Evolutionary conservation across 352 stramenopile species (phyloP).

Genomic region (Pythium folliculosum): DNA sequence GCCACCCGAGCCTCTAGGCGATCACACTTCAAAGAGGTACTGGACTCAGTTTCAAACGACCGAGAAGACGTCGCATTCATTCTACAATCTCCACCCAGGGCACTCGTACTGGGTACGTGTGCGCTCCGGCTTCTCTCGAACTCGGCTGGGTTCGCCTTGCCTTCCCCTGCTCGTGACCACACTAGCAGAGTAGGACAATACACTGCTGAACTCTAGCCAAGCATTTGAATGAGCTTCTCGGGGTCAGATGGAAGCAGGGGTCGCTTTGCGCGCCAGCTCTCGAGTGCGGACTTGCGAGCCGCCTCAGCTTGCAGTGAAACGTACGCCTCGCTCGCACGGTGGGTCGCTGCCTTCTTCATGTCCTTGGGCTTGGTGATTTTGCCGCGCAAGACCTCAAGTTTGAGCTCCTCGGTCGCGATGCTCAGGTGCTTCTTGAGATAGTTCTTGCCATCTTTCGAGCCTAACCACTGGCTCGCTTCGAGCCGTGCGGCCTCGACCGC

Average conservation of each 20-base stretch:
- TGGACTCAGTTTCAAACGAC: slow-evolving; percentile 31
- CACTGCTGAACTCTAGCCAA: background rate
- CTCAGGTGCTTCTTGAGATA: slow-evolving; percentile 60
- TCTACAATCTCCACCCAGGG: slow-evolving; percentile 30
- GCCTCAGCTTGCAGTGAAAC: slow-evolving; percentile 37
- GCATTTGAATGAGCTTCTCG: slow-evolving; percentile 4
- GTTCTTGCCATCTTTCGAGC: slow-evolving; percentile 62
- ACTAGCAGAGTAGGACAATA: background rate
- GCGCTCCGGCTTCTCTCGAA: slow-evolving; percentile 29
- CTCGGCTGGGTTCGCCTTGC: slow-evolving; percentile 28
- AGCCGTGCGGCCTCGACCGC: slow-evolving; percentile 23
- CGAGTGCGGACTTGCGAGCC: slow-evolving; percentile 37
- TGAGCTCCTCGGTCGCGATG: slow-evolving; percentile 48
- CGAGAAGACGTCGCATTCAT: slow-evolving; percentile 31
- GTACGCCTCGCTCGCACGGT: slow-evolving; percentile 45
- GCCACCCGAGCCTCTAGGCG: background rate
- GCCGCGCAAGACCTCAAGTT: slow-evolving; percentile 46
- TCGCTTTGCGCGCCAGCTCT: slow-evolving; percentile 32
- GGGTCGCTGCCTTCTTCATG: slow-evolving; percentile 43
- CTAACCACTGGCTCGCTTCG: slow-evolving; percentile 52
- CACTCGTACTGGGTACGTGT: slow-evolving; percentile 39
- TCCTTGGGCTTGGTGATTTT: slow-evolving; percentile 60
- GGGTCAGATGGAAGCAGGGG: slow-evolving; percentile 32
- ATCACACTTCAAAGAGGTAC: background rate
- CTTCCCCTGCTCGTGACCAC: slow-evolving; percentile 29